Conservation (phyloP, 164 flowering plant genomes). For the Kingdonia uniflora region DNA sequence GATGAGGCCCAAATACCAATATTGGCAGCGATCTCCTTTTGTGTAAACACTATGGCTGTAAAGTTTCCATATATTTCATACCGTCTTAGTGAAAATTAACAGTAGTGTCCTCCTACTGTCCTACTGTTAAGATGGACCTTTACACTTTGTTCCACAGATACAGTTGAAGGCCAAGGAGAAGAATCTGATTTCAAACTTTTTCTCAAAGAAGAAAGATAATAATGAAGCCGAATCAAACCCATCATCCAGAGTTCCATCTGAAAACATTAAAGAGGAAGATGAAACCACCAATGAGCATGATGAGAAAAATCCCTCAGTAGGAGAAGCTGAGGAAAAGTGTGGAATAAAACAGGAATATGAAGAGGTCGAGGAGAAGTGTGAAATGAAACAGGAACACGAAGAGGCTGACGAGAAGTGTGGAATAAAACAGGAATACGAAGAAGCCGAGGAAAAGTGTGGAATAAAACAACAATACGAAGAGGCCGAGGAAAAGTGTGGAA, state of each 20-base stretch:
- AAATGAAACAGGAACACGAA: neutral
- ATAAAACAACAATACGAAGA: slow-evolving; percentile 4
- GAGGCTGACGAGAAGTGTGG: slow-evolving; percentile 6
- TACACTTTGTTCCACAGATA: slow-evolving; percentile 25
- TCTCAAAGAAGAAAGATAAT: slow-evolving; percentile 29
- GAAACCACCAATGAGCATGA: slow-evolving; percentile 12
- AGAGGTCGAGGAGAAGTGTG: too few relatives aligned
- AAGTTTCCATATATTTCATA: too few relatives aligned
- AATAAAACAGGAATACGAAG: slow-evolving; percentile 3
- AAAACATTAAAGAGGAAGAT: slow-evolving; percentile 26
- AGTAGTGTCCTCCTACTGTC: too few relatives aligned
- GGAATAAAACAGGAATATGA: too few relatives aligned
- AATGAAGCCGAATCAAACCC: slow-evolving; percentile 14
- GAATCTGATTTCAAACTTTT: slow-evolving; percentile 51
- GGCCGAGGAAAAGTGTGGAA: slow-evolving; percentile 11
- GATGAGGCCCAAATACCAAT: too few relatives aligned
- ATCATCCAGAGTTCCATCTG: slow-evolving; percentile 9
- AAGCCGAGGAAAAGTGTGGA: slow-evolving; percentile 1
- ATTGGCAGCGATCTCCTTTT: too few relatives aligned
- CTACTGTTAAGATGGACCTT: too few relatives aligned
- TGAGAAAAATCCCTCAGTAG: slow-evolving; percentile 6
- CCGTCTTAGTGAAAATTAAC: too few relatives aligned
- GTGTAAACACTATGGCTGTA: too few relatives aligned
- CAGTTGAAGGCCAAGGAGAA: slow-evolving; percentile 38
- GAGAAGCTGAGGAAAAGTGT: neutral